Percentiles rank a stretch among this genome's conserved stretches.
Conservation (phyloP, 495 filamentous ascomycete genomes). For the Hypoxylon crocopeplum region DNA sequence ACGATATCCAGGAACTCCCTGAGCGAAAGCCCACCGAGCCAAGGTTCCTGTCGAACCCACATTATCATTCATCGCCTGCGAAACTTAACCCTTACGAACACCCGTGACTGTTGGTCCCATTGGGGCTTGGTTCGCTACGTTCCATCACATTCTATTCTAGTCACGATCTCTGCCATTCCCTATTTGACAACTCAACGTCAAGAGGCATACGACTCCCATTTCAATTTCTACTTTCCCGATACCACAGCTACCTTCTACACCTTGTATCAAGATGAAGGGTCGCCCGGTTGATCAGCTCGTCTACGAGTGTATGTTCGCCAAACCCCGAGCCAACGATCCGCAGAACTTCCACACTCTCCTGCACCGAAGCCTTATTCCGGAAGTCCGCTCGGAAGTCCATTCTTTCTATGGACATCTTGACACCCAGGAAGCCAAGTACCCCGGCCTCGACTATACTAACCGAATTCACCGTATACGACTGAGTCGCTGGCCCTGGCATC, state of each 20-base stretch:
- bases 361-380: slow-evolving; percentile 74
- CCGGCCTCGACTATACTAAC: slow-evolving; percentile 86
- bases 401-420: slow-evolving; percentile 87
- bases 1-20: background rate
- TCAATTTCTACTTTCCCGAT: slow-evolving; percentile 3
- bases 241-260: background rate
- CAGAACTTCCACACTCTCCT: slow-evolving; percentile 61
- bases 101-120: background rate
- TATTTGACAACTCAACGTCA: background rate
- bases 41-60: background rate
- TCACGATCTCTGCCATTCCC: background rate
- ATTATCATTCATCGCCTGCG: background rate
- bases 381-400: slow-evolving; percentile 85
- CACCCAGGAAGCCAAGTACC: slow-evolving; percentile 87
- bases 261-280: slow-evolving; percentile 56
- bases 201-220: background rate
- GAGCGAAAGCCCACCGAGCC: background rate
- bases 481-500: slow-evolving; percentile 80
- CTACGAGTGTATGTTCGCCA: slow-evolving; percentile 63
- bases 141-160: slow-evolving; percentile 17
- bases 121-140: slow-evolving; percentile 5
- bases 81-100: slow-evolving; percentile 9
- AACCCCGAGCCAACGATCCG: slow-evolving; percentile 56
- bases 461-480: slow-evolving; percentile 83
- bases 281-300: slow-evolving; percentile 60